Base-by-base conservation (phyloP, 192 early-diverging fungal species). In the Coemansia sp. region DNA sequence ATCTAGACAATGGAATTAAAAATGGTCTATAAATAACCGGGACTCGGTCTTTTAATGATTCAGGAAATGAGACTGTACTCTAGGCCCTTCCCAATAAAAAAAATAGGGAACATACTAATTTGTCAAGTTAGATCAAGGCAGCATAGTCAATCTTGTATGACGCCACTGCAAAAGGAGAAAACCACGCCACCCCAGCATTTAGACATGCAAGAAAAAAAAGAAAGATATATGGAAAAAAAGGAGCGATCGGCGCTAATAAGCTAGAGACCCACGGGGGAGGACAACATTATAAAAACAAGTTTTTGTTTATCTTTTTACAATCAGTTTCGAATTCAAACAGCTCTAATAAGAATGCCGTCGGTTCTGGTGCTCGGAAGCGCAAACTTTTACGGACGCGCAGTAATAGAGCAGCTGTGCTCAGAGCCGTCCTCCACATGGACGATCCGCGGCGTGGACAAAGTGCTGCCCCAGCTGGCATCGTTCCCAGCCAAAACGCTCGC, bases 301-400 rank as follows among this genome's bases (percentile, higher is more conserved):
- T 31, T 44, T 44, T 44, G 16, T 12, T 44, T 18, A 19, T 25
- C 18, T 19, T 27, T 30, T 12, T 4, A 21, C 4, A 46, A 23
- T 58, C 14, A 2, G 3, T 10, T 58, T 32, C 8, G 31, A 23
- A 29, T 14, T n/a, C n/a, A n/a, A n/a, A n/a, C n/a, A n/a, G n/a
- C n/a, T n/a, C n/a, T n/a, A 33, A 23, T 18, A 33, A 43, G 10
- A 48, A 77, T 77, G 73, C 73, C 73, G 2, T 51, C 73, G 38
- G 62, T 64, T 31, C 56, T 77, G 18, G 54, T 77, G 0, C 40
- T 70, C 18, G 74, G 74, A 9, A 49, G 60, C 19, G 61, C 74
- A 23, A 77, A 77, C 58, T 77, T 77, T 62, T 77, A 77, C 49
- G 74, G 74, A 14, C 59, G 74, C 0, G 74, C 74, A 38, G 57